Conservation (phyloP, 208 protist species). For the Porcisia deanei region DNA sequence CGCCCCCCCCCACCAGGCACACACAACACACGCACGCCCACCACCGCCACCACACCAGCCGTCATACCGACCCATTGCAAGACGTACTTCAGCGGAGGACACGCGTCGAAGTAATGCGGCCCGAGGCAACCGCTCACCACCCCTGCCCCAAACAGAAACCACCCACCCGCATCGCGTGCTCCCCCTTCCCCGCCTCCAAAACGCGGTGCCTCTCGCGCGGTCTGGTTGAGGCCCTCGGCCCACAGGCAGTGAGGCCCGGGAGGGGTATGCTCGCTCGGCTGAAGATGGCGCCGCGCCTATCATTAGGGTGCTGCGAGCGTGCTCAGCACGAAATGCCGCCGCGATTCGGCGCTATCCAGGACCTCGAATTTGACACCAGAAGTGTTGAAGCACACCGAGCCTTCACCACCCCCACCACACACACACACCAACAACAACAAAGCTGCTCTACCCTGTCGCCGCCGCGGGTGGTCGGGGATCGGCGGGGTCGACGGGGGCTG, state of each 20-base stretch:
- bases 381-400: neutral
- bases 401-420: neutral
- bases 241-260: neutral
- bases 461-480: neutral
- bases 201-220: neutral
- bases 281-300: neutral
- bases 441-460: neutral
- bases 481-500: neutral
- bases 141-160: neutral
- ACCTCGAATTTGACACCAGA: neutral
- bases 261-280: neutral
- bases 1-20: neutral
- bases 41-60: too few relatives aligned
- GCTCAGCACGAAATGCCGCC: neutral
- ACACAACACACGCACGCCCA: neutral
- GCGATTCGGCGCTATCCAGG: neutral
- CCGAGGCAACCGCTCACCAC: neutral
- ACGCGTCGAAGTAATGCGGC: neutral
- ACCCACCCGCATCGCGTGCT: neutral
- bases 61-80: neutral
- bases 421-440: too few relatives aligned
- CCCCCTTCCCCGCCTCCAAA: neutral
- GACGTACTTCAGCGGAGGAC: neutral
- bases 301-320: neutral
- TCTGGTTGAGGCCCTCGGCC: neutral